Base-by-base conservation (phyloP, 1,284 basidiomycete genomes). In the Sanghuangporus sanghuang region DNA sequence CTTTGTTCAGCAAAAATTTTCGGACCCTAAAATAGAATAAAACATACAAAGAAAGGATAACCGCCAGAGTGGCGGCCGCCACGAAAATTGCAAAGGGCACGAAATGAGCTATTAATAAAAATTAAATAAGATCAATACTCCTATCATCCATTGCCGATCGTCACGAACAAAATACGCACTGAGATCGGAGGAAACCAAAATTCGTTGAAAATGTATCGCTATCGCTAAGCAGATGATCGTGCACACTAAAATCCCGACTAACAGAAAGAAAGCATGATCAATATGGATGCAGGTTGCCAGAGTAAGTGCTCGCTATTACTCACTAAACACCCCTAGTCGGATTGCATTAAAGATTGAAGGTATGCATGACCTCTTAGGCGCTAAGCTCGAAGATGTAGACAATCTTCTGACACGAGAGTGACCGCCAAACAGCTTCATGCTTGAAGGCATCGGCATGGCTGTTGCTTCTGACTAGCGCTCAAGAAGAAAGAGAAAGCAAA, bases 61-160 rank as follows among this genome's bases (percentile, higher is more conserved):
- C 82, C 67, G 89, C 73, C 70, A 92, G 71, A 71, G 86, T 90
- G 48, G 81, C 82, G 50, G 78, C 78, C 69, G 86, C 89, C 50
- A 91, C 89, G 69, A 92, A 92, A 71, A 92, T 83, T 63, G 90
- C 86, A 69, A 92, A 90, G 18, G 90, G 90, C 55, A 93, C 85
- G 72, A 92, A 93, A 78, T 85, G 88, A 76, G 90, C 90, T 92
- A 70, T 40, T 63, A 54, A 27, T 18, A 27, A 21, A 21, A 46
- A 23, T 62, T 21, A 50, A 18, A 40, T 50, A 38, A n/a, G 5
- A 5, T 32, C 16, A 14, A 9, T n/a, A 42, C 40, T 42, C 40
- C 11, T n/a, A 42, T 18, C 14, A 4, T 23, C 14, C 8, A 35
- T 23, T 23, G 27, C 52, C n/a, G 46, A 23, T 52, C n/a, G 21